Evolutionary conservation across 345 rosid genomes (phyloP), one percentile per base, ranked within the genome.

Genomic region (Eucalyptus regnans): DNA sequence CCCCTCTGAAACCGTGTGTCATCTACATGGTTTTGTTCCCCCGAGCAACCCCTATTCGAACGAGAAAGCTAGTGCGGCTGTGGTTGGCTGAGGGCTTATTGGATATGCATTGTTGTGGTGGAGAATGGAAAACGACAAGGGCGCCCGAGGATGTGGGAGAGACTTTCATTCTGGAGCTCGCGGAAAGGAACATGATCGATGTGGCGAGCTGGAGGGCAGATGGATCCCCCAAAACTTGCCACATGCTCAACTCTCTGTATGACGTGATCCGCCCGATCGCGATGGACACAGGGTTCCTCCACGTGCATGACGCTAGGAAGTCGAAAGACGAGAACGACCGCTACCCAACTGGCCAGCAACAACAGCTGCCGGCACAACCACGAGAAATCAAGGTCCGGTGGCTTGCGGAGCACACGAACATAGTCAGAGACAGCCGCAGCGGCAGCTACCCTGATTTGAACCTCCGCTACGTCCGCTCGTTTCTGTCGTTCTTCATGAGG

Each of bases 71-170:
- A 48, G 27, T 89, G 15, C 66, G 87, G 11, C 76, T 91, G 46
- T 91, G 92, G 92, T 86, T 88, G 58, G 91, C 90, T 3, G 92
- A 91, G 88, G 92, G 87, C 49, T 33, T 89, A 48, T 79, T 89
- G 37, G 71, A 64, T 64, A 1, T 17, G 37, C 71, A 64, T 12
- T 64, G 71, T 64, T 64, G 2, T 9, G 3, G 14, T 4, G 14
- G 18, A 12, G 71, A 64, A 23, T 4, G 9, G 44, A 22, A 54
- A 46, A 64, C 7, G 68, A 27, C 71, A 41, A 71, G 37, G 81
- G 5, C 9, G 7, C 90, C 88, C 5, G 92, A 89, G 49, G 50
- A 54, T 22, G 31, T 87, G 9, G 87, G 90, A 12, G 87, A 87
- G 83, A 31, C 41, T 37, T 89, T 54, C 66, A 52, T 92, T 56